Percentiles rank a stretch among this genome's conserved stretches.
Evolutionary conservation across 148 eudicot species (phyloP).

Genomic region (Rheum nobile): DNA sequence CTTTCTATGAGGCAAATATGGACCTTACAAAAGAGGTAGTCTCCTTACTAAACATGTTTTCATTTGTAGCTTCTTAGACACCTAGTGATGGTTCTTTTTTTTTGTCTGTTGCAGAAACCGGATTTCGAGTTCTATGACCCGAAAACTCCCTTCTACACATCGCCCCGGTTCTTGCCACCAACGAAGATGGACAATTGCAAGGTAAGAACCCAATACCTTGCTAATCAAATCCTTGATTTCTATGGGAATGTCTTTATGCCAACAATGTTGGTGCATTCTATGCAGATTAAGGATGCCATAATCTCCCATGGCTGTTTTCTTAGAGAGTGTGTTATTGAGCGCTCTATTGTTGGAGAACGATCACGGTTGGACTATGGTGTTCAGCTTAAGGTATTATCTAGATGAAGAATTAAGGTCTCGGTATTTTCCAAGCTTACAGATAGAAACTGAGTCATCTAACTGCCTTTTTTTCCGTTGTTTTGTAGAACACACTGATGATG

Average conservation of each 20-base stretch:
- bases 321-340: slow-evolving; percentile 61
- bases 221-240: neutral
- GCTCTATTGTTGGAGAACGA: slow-evolving; percentile 86
- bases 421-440: neutral
- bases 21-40: slow-evolving; percentile 77
- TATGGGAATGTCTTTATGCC: neutral
- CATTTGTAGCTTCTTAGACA: neutral
- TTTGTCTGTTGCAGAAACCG: slow-evolving; percentile 34
- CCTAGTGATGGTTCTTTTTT: neutral
- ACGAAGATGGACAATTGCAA: slow-evolving; percentile 76
- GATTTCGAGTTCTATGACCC: slow-evolving; percentile 82
- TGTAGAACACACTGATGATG: slow-evolving; percentile 87
- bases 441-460: too few relatives aligned
- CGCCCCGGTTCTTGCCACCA: slow-evolving; percentile 84
- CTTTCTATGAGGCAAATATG: slow-evolving; percentile 86
- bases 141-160: slow-evolving; percentile 87
- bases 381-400: slow-evolving; percentile 51
- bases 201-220: slow-evolving; percentile 24
- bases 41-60: neutral
- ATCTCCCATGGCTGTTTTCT: slow-evolving; percentile 95
- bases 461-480: neutral
- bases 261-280: neutral
- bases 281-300: slow-evolving; percentile 77
- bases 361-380: slow-evolving; percentile 85
- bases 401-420: neutral